Evolutionary conservation across 805 yeast species (phyloP).

Genomic region (Nakazawaea peltata): DNA sequence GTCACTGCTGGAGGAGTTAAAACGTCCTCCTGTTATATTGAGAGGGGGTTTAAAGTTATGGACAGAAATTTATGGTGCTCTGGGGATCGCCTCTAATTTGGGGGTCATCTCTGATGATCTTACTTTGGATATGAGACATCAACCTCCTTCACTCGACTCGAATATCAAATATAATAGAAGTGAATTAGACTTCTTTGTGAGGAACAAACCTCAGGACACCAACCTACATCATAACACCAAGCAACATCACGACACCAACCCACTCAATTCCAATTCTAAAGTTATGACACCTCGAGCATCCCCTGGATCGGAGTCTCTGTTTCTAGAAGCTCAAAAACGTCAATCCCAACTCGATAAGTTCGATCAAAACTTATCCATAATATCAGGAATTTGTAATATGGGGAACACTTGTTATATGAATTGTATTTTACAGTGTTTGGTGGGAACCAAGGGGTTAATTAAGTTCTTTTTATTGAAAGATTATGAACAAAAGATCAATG

Average conservation of each 20-base stretch:
- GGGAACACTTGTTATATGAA: conserved; percentile 95
- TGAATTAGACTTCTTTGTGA: conserved; percentile 6
- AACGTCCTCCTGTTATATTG: conserved; percentile 34
- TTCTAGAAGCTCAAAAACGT: conserved; percentile 7
- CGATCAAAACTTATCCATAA: conserved; percentile 25
- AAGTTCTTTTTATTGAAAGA: conserved; percentile 52
- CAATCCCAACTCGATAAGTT: conserved; percentile 3
- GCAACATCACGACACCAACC: conserved; percentile 1
- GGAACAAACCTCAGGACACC: neutral
- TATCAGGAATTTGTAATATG: conserved; percentile 70
- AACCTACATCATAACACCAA: no score
- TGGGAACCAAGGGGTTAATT: conserved; percentile 62
- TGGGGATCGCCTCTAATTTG: conserved; percentile 20
- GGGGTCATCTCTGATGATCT: conserved; percentile 8
- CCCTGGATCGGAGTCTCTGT: neutral
- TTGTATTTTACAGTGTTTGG: conserved; percentile 78
- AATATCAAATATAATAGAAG: conserved; percentile 6
- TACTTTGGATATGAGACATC: conserved; percentile 1
- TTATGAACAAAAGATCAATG: conserved; percentile 62
- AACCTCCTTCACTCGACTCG: neutral
- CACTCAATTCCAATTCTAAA: neutral
- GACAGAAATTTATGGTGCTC: conserved; percentile 42
- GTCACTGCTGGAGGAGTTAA: conserved; percentile 1
- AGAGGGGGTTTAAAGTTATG: conserved; percentile 63
- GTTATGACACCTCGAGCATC: neutral